Evolutionary conservation across 2,329 filamentous ascomycete species (phyloP), one percentile per base, ranked within the genome.

Genomic region (Periconia macrospinosa): DNA sequence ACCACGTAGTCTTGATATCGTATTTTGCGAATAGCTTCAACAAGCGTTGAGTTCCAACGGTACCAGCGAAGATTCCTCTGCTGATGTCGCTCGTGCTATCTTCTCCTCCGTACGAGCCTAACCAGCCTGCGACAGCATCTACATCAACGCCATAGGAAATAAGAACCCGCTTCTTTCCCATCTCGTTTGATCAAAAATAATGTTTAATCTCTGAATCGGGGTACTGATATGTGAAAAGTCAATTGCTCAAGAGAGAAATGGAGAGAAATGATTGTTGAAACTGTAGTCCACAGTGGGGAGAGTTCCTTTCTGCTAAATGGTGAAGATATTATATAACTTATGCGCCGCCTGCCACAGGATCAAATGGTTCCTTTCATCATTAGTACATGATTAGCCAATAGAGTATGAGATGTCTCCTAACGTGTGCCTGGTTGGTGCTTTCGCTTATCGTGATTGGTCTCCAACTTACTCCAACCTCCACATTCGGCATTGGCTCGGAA

Each of bases 91-190:
- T 88, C 1, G 83, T 85, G 13, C 83, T 87, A 67, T 91, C 87
- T 69, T 90, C 83, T 41, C 89, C 87, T 14, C 86, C 86, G 62
- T 92, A 91, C 0, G 84, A 88, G 0, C 88, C 88, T 0, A 91
- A 77, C 88, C 88, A 91, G 11, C 88, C 87, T 2, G 87, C 84
- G 2, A 91, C 86, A n/a, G 52, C 87, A 60, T 91, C 88, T 20
- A 91, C 86, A 57, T 91, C 88, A 20, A 91, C 85, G 2, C 87
- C 86, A 61, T 89, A 89, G 59, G 82, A 75, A 42, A 81, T 78
- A 27, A 84, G 77, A 48, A 84, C 78, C 48, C 80, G 75, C 60
- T 83, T 83, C 68, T 78, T 78, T 37, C 67, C 75, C 75, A 78
- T 78, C 5, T 14, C 57, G 33, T 14, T n/a, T 3, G 11, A 37